Evolutionary conservation across 1,284 basidiomycete genomes (phyloP).

Genomic region (Heterobasidion annosum): DNA sequence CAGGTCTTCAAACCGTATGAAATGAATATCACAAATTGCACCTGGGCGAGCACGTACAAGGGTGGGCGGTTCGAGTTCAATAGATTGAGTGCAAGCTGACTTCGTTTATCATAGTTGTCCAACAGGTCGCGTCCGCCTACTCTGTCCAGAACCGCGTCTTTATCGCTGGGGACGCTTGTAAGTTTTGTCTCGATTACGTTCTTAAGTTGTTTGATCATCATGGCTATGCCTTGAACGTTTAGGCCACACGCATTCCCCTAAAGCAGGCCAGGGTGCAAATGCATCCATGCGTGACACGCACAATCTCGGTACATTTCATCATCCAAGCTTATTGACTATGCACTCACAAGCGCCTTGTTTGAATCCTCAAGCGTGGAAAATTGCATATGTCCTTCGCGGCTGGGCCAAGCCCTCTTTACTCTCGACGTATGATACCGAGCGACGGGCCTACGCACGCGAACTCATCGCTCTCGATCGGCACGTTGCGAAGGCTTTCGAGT

Average conservation of each 20-base stretch:
- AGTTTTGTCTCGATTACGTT: no score
- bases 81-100: no score
- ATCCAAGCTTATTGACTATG: no score
- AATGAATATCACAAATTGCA: no score
- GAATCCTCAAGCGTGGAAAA: not conserved
- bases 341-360: not conserved
- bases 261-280: conserved; percentile 21
- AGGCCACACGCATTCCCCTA: conserved; percentile 78
- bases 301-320: not conserved
- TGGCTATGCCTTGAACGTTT: not conserved
- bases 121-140: conserved; percentile 66
- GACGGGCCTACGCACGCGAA: not conserved
- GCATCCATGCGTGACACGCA: not conserved
- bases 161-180: conserved; percentile 68
- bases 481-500: not conserved
- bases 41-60: no score
- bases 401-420: not conserved
- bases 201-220: not conserved
- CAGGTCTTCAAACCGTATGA: no score
- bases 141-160: conserved; percentile 65
- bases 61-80: no score
- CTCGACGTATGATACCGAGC: not conserved
- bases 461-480: not conserved
- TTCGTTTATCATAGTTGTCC: conserved; percentile 40
- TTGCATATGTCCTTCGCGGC: not conserved